Base-by-base conservation (phyloP, 257 asterid genomes). In the Solanum pennellii region DNA sequence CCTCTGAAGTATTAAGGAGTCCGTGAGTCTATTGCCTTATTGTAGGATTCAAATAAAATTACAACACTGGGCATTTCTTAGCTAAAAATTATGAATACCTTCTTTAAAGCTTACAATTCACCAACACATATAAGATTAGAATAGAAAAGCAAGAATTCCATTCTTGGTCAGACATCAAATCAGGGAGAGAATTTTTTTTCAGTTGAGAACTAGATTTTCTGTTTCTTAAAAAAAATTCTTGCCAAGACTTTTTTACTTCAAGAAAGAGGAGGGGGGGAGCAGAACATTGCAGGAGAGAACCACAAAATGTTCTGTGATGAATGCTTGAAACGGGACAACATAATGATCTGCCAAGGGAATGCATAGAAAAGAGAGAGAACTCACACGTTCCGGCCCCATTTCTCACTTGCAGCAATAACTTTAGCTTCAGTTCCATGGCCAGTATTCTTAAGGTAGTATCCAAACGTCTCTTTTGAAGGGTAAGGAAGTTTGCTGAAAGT, bases 371-470 rank as follows among this genome's bases (percentile, higher is more conserved):
- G 87, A 83, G 84, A 44, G 79, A 89, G 83, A 71, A 92, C 99
- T 89, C 93, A 97, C 99, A 93, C 95, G 89, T 97, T 97, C 86
- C 98, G 94, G 89, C 99, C 99, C 99, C 99, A 97, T 89, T 95
- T 97, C 91, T 95, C 98, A 20, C 93, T 88, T 62, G 98, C 98
- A 45, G 97, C 86, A 86, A 86, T 39, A 90, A 96, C 89, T 92
- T 94, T 97, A 89, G 99, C 96, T 71, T 94, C 98, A 41, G 99
- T 94, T 65, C 99, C 98, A 93, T 95, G 92, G 77, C 98, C 98
- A 85, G 99, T 92, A 88, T 90, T 93, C 94, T 93, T 97, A 52
- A 95, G 95, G 90, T 94, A 97, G 92, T 93, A 92, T 80, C 98
- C 98, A 89, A 97, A 90, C 87, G 96, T 91, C 91, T 95, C 99